phyloP scores from a whole-genome alignment of 2,329 filamentous ascomycete species.

The Pseudocercospora fuligena region DNA sequence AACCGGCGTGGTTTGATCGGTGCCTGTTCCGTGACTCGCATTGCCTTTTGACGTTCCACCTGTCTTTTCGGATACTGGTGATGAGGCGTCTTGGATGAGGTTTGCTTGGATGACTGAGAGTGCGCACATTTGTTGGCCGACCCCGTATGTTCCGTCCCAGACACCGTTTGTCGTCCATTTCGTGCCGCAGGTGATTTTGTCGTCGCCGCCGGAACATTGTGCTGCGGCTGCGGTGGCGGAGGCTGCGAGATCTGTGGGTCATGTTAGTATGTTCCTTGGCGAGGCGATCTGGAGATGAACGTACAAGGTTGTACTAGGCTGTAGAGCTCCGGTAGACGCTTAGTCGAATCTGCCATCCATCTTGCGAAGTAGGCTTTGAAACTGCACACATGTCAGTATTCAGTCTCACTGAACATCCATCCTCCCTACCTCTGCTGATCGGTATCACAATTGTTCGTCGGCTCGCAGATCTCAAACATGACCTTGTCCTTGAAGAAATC shows the following conservation, averaged over 20 bases:
- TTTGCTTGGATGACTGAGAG: conserved; percentile 52
- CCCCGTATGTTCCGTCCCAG: conserved; percentile 54
- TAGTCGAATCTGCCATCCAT: conserved; percentile 49
- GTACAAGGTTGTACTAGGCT: conserved; percentile 52
- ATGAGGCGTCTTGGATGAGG: conserved; percentile 43
- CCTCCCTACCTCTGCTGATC: conserved; percentile 47
- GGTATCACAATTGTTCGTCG: conserved; percentile 45
- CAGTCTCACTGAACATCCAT: neutral
- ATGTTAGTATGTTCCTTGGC: conserved; percentile 45
- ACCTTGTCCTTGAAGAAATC: conserved; percentile 48
- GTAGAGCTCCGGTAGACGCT: conserved; percentile 47
- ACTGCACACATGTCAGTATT: conserved; percentile 41
- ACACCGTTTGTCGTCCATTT: conserved; percentile 45
- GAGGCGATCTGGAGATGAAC: conserved; percentile 56
- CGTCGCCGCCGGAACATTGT: conserved; percentile 54
- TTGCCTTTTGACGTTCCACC: conserved; percentile 41
- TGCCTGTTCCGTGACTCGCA: conserved; percentile 19
- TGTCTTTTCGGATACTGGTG: conserved; percentile 51
- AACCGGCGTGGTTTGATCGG: conserved; percentile 3
- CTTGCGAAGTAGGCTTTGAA: conserved; percentile 52
- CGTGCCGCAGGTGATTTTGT: conserved; percentile 49
- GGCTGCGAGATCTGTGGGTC: conserved; percentile 43
- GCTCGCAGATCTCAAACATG: conserved; percentile 55
- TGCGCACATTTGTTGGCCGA: conserved; percentile 60
- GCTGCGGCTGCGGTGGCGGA: conserved; percentile 59